Percentiles rank a stretch among this genome's conserved stretches.
Conservation (phyloP, 1,139 yeast genomes). For the Pichia terricola region DNA sequence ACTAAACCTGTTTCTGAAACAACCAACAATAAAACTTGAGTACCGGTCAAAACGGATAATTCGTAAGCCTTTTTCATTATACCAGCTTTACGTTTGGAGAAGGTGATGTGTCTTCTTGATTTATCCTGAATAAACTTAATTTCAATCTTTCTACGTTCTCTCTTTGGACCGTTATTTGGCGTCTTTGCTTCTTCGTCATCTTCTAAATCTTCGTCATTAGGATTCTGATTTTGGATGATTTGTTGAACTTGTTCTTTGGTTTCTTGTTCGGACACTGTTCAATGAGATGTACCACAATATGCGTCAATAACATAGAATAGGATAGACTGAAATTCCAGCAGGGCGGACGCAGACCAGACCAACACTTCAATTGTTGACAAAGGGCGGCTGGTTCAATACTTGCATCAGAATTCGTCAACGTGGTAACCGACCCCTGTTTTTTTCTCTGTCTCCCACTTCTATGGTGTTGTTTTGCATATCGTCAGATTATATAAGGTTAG, state of each 20-base stretch:
- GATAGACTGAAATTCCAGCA: too few relatives aligned
- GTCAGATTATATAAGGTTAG: too few relatives aligned
- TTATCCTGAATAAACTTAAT: constrained; percentile 95
- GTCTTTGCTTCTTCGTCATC: constrained; percentile 46
- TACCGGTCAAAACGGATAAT: constrained; percentile 89
- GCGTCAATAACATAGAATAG: neutral
- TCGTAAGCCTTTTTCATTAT: constrained; percentile 98
- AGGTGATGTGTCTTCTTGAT: constrained; percentile 94
- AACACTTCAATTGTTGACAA: too few relatives aligned
- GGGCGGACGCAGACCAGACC: too few relatives aligned
- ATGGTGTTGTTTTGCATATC: too few relatives aligned
- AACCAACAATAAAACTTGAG: constrained; percentile 86
- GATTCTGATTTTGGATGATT: constrained; percentile 1
- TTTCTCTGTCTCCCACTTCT: too few relatives aligned
- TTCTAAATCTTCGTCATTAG: constrained; percentile 28
- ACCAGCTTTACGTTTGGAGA: constrained; percentile 96
- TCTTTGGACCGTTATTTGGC: constrained; percentile 28
- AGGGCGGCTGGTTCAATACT: too few relatives aligned
- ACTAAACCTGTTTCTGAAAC: constrained; percentile 97
- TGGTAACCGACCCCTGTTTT: too few relatives aligned
- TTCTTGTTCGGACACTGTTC: neutral
- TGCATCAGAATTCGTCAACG: too few relatives aligned
- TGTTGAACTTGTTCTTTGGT: neutral
- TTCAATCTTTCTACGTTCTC: constrained; percentile 94
- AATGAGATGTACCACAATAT: neutral